Evolutionary conservation across 2,329 filamentous ascomycete species (phyloP), one percentile per base, ranked within the genome.

Genomic region (Plenodomus tracheiphilus): DNA sequence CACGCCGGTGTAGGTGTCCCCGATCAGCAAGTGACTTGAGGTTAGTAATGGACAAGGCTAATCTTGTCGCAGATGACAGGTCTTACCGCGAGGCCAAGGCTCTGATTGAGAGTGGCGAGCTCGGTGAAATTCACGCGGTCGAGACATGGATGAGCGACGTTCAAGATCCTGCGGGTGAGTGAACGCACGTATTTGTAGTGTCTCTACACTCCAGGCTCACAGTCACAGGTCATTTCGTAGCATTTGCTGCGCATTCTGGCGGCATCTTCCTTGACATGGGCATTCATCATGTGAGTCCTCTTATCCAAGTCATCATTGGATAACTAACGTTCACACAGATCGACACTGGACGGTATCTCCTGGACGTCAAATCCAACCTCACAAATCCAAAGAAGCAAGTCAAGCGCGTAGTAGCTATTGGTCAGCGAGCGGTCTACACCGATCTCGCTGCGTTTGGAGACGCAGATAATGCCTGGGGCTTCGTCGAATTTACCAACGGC

Each of bases 401-500:
- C 5, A 50, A 50, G 21, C 43, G 42, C 38, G 47, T 46, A 6
- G 42, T 39, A 16, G 41, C 47, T 20, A 50, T 50, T 28, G 47
- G 42, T 15, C 47, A 50, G 34, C 42, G 38, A 22, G 39, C 42
- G 4, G 42, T 50, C 15, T 50, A 50, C 20, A 38, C 32, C 2
- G 47, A 45, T 16, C 39, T 50, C 10, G 42, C 37, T 4, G 30
- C 43, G 15, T 50, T 40, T n/a, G 47, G 39, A 21, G 47, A 50
- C 25, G 38, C 32, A n/a, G 42, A 50, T 22, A 50, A 50, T 16
- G 47, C 34, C 4, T 50, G 47, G 47, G 42, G 42, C 22, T 36
- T 50, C 9, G 42, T 50, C 5, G 47, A 50, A 37, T 50, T 50
- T 22, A 25, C 47, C n/a, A 50, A 50, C 15, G 43, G 47, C 32